Percentiles rank a stretch among this genome's conserved stretches.
Evolutionary conservation across 345 rosid species (phyloP).

Genomic region (Brassica cretica): DNA sequence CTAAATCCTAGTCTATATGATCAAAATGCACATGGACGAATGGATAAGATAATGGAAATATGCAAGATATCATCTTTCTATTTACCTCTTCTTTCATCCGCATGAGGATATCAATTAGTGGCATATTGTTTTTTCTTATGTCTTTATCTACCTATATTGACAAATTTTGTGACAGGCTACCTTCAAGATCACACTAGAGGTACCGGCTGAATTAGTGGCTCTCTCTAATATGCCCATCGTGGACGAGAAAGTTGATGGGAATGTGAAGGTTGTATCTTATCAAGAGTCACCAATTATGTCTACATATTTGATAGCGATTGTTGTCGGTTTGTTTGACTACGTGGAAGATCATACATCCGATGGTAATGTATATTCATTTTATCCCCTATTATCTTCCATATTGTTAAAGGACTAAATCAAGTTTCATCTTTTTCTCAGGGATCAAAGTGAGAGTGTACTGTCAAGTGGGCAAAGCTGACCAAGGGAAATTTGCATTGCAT

Average conservation of each 20-base stretch:
- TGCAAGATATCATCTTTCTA: no score
- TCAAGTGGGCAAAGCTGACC: constrained; percentile 83
- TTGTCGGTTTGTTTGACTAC: constrained; percentile 84
- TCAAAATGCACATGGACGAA: no score
- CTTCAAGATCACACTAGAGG: constrained; percentile 86
- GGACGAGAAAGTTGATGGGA: constrained; percentile 74
- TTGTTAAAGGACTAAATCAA: constrained; percentile 14
- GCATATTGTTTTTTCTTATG: background rate
- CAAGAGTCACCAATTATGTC: constrained; percentile 96
- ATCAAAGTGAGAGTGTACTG: constrained; percentile 86
- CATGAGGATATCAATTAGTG: background rate
- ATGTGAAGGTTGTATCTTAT: constrained; percentile 61
- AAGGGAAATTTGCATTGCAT: constrained; percentile 89
- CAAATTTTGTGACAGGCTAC: constrained; percentile 61
- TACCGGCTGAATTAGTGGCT: constrained; percentile 78
- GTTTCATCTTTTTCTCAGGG: constrained; percentile 46
- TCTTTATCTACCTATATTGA: constrained; percentile 3
- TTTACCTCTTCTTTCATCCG: background rate
- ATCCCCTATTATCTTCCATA: background rate
- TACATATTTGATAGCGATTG: constrained; percentile 92
- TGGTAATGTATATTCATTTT: constrained; percentile 45
- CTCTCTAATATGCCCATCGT: constrained; percentile 86
- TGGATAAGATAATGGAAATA: no score
- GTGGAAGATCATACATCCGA: constrained; percentile 89
- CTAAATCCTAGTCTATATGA: no score